These are phyloP conservation scores for Pyrenopolyporus hunteri DNA, from an alignment of 495 filamentous ascomycete genomes.

Conservation along the genomic window DNA sequence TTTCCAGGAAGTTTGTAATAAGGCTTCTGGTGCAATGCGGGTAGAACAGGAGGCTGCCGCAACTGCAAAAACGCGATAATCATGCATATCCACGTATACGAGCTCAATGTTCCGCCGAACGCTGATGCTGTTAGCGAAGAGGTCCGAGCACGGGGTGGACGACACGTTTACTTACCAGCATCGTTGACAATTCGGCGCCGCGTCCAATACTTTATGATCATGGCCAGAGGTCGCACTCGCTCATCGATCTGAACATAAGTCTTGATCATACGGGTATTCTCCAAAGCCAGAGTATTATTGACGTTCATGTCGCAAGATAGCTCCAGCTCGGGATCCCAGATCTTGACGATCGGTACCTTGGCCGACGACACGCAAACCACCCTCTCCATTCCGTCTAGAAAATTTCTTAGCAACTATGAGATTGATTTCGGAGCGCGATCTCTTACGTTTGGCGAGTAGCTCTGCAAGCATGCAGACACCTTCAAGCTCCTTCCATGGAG, in stretches of 20 bases:
- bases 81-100: conserved; percentile 99
- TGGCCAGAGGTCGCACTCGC: conserved; percentile 86
- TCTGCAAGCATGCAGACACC: conserved; percentile 86
- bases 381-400: conserved; percentile 88
- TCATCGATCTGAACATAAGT: conserved; percentile 95
- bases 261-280: conserved; percentile 98
- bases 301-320: conserved; percentile 99
- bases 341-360: conserved; percentile 98
- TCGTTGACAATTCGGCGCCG: conserved; percentile 91
- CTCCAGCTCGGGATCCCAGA: conserved; percentile 92
- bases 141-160: background rate
- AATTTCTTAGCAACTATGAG: conserved; percentile 23
- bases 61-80: conserved; percentile 96
- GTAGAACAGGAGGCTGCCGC: conserved; percentile 83
- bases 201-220: conserved; percentile 98
- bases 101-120: conserved; percentile 92
- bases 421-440: conserved; percentile 3
- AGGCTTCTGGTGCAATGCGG: conserved; percentile 79
- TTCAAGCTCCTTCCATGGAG: conserved; percentile 80
- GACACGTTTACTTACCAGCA: conserved; percentile 70
- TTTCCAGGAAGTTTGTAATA: conserved; percentile 63
- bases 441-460: conserved; percentile 77
- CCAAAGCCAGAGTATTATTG: conserved; percentile 91
- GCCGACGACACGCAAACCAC: conserved; percentile 92
- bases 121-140: conserved; percentile 55